A percentile compares a stretch with the other conserved stretches of the same genome.
phyloP scores from a whole-genome alignment of 2,329 filamentous ascomycete genomes.

The Arthrobotrys entomopaga region DNA sequence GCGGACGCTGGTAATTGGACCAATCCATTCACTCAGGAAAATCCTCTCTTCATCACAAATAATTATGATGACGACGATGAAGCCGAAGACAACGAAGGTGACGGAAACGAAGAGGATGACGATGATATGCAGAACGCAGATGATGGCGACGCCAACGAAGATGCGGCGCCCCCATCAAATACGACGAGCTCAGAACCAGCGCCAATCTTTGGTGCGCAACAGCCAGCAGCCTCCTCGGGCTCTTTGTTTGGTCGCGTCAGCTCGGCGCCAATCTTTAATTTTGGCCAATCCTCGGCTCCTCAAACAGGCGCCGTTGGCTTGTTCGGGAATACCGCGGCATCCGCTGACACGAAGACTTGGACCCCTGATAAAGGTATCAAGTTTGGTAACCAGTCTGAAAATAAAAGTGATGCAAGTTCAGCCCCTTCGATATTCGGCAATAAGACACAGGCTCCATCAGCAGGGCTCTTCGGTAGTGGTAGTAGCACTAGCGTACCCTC shows the following conservation, averaged over 20 bases:
- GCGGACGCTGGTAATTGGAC: conserved; percentile 33
- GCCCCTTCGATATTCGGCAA: conserved; percentile 15
- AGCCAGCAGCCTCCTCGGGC: neutral
- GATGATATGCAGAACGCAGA: conserved; percentile 5
- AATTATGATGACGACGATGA: conserved; percentile 56
- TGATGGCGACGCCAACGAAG: conserved; percentile 4
- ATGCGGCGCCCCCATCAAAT: neutral
- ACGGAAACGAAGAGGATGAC: conserved; percentile 4
- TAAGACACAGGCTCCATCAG: conserved; percentile 13
- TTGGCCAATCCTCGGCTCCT: conserved; percentile 34
- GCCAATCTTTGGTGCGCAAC: conserved; percentile 27
- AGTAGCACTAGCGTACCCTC: conserved; percentile 22
- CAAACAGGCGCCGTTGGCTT: conserved; percentile 49
- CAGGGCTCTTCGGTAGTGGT: conserved; percentile 26
- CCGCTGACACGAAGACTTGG: conserved; percentile 56
- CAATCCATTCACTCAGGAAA: conserved; percentile 51
- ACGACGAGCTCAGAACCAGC: conserved; percentile 7
- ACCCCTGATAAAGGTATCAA: conserved; percentile 56
- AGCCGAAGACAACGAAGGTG: conserved; percentile 48
- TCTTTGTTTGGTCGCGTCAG: conserved; percentile 47
- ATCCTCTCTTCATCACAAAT: conserved; percentile 53
- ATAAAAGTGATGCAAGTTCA: conserved; percentile 8
- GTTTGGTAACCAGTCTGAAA: conserved; percentile 51
- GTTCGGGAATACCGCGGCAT: conserved; percentile 34
- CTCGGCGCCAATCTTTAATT: conserved; percentile 21